Evolutionary conservation across 129 eudicot genomes (phyloP).

Genomic region (Helianthus tuberosus): DNA sequence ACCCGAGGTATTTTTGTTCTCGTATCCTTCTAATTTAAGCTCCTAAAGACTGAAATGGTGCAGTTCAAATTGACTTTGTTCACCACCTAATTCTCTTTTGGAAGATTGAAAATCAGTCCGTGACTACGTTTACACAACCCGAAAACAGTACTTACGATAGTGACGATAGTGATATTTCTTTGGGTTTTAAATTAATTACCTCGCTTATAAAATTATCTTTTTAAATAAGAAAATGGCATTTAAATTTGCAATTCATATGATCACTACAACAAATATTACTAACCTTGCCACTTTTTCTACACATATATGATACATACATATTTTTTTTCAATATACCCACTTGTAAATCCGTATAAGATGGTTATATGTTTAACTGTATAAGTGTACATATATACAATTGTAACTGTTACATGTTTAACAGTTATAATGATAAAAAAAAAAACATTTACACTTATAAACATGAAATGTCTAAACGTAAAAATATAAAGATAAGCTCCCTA

Average conservation of each 20-base stretch:
- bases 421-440: not conserved
- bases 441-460: not conserved
- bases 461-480: not conserved
- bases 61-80: not conserved
- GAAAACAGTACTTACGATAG: too few species aligned
- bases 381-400: not conserved
- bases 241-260: too few species aligned
- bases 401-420: too few species aligned
- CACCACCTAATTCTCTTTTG: not conserved
- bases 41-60: not conserved
- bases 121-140: too few species aligned
- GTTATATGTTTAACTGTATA: not conserved
- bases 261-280: too few species aligned
- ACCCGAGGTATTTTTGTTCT: constrained; percentile 27
- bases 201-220: not conserved
- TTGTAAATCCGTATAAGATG: too few species aligned
- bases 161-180: too few species aligned
- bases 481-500: not conserved
- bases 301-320: too few species aligned
- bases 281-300: too few species aligned
- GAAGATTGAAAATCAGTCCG: not conserved
- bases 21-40: not conserved
- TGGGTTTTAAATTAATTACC: not conserved
- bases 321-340: too few species aligned
- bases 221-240: not conserved